Evolutionary conservation across 176 grass and related monocot species (phyloP).

Genomic region (Oryza longistaminata): DNA sequence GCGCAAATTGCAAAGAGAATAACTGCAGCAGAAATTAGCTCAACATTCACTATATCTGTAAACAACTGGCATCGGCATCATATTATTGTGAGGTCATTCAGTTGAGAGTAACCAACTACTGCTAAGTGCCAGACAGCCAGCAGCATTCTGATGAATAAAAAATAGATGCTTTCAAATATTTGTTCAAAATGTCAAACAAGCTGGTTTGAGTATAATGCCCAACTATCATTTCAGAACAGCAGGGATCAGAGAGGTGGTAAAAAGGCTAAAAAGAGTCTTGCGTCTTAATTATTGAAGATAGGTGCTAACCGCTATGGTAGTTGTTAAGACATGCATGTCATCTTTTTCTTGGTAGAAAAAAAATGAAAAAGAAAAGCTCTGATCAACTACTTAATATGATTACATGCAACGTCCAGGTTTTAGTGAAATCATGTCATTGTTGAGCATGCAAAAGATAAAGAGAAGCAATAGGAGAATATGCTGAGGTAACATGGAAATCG

Average conservation of each 20-base stretch:
- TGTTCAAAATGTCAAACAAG: neutral
- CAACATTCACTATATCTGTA: neutral
- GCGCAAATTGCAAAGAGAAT: neutral
- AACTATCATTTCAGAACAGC: constrained; percentile 30
- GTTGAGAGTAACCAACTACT: constrained; percentile 6
- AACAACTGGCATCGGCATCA: neutral
- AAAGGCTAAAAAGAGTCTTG: constrained; percentile 38
- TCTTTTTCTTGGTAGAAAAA: constrained; percentile 28
- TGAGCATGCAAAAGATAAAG: constrained; percentile 14
- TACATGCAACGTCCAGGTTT: constrained; percentile 35
- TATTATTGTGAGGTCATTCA: constrained; percentile 2
- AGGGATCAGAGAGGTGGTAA: constrained; percentile 35
- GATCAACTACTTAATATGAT: constrained; percentile 20
- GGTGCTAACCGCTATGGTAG: constrained; percentile 6
- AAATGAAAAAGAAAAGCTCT: constrained; percentile 11
- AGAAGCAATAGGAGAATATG: constrained; percentile 1
- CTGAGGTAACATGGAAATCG: neutral
- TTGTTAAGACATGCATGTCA: constrained; percentile 37
- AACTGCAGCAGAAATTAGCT: neutral
- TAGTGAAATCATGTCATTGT: constrained; percentile 13
- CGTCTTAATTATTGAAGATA: constrained; percentile 22
- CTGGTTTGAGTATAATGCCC: constrained; percentile 14
- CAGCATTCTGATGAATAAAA: constrained; percentile 2
- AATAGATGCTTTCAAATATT: neutral
- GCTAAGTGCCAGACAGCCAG: neutral